These are phyloP conservation scores for Scalesia atractyloides DNA, from an alignment of 129 eudicot species.

Conservation along the genomic window DNA sequence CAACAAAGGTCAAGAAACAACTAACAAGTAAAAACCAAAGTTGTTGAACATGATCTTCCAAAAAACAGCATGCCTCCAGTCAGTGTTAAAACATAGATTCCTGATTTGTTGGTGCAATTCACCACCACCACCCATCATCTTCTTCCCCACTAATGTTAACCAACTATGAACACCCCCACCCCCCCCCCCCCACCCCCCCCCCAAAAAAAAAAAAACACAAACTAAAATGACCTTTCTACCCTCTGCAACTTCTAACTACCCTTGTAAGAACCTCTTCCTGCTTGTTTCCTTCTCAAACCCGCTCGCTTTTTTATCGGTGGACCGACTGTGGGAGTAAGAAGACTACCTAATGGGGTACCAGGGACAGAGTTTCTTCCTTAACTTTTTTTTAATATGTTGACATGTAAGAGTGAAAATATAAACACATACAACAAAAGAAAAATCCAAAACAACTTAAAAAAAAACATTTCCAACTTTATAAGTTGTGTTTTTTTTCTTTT, in stretches of 20 bases:
- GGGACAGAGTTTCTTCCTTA: too few species aligned
- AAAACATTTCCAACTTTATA: not conserved
- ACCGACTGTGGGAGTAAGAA: slow-evolving; percentile 75
- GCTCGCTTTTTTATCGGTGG: slow-evolving; percentile 91
- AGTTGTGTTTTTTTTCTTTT: not conserved
- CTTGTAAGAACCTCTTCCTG: slow-evolving; percentile 97
- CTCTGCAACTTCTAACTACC: slow-evolving; percentile 75
- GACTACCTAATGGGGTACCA: slow-evolving; percentile 61
- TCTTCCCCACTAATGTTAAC: slow-evolving; percentile 29
- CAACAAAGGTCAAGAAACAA: not conserved
- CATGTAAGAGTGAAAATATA: too few species aligned
- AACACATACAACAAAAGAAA: too few species aligned
- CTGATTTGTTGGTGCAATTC: slow-evolving; percentile 66
- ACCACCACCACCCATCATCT: slow-evolving; percentile 65
- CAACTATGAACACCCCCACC: slow-evolving; percentile 34
- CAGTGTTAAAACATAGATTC: slow-evolving; percentile 69
- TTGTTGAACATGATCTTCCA: slow-evolving; percentile 54
- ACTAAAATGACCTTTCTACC: slow-evolving; percentile 36
- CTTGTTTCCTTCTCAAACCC: slow-evolving; percentile 92
- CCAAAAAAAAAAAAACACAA: too few species aligned
- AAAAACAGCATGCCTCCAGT: slow-evolving; percentile 83
- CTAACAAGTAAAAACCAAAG: not conserved
- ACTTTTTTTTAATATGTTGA: too few species aligned
- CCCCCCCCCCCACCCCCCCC: slow-evolving; percentile 36
- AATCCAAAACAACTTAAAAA: not conserved